Base-by-base conservation (phyloP, 179 eudicot species). In the Spinacia oleracea region DNA sequence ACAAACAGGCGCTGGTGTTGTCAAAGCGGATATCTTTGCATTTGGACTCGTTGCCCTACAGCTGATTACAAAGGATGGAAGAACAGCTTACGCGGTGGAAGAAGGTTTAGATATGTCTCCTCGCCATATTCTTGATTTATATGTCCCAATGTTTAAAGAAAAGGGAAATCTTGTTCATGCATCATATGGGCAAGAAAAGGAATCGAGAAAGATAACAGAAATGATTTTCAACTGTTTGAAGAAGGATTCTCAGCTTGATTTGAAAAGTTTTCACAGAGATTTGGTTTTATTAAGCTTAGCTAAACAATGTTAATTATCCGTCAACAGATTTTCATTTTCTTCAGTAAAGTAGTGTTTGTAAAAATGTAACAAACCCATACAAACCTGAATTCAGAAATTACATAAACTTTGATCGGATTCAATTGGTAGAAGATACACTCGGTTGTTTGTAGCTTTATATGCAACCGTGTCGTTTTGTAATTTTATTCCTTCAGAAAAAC, bases 21-120 rank as follows among this genome's bases (percentile, higher is more conserved):
- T 72, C 16, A 75, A 58, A 60, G 78, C 71, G 6, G 86, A 83
- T 51, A 71, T 80, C n/a, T 83, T 72, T 73, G 83, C 86, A 18
- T 80, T 83, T 10, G 86, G 86, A 73, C 83, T 83, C 56, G 72
- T 83, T 67, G 86, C 83, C 53, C 67, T 83, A 73, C 86, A 83
- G 50, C 83, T 83, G 70, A 77, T 83, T 32, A 83, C 86, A 20
- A 83, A 83, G 58, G 86, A 83, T 45, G 32, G 72, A 18, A 80
- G 86, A 76, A 83, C 81, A 15, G 86, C 78, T 32, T 83, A 80
- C 23, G 51, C 78, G 1, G 77, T 79, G 63, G 83, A 79, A 45
- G 85, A 83, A 58, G 77, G 77, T 42, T 32, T 53, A 27, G 86
- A 75, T 8, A 29, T 77, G 16, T 83, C 83, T 46, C 72, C 72